A percentile compares a stretch with the other conserved stretches of the same genome.
These are phyloP conservation scores for Lizonia empirigonia DNA, from an alignment of 2,329 filamentous ascomycete genomes.

Conservation along the genomic window DNA sequence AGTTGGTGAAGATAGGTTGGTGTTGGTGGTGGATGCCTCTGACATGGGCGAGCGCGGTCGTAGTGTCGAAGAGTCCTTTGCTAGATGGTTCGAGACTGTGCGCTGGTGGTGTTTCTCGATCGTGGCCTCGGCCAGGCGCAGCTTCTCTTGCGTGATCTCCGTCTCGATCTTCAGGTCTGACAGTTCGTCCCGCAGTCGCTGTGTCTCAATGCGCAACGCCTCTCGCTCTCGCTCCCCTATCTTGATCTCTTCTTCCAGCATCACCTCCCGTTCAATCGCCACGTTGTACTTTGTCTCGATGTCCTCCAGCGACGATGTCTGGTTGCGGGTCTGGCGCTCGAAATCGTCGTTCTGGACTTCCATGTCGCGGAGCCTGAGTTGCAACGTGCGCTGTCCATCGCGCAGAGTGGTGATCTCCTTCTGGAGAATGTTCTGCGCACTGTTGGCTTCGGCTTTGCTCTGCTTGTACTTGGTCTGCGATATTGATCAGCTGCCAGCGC, in stretches of 20 bases:
- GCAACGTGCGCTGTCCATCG: constrained; percentile 79
- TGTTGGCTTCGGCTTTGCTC: constrained; percentile 83
- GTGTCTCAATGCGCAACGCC: constrained; percentile 82
- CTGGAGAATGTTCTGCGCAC: constrained; percentile 83
- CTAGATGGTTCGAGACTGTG: constrained; percentile 57
- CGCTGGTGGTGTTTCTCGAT: constrained; percentile 57
- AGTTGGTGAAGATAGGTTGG: constrained; percentile 83
- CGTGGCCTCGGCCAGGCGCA: constrained; percentile 70
- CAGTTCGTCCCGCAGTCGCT: constrained; percentile 87
- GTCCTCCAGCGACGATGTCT: constrained; percentile 93
- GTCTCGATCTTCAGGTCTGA: constrained; percentile 93
- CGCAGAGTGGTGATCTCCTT: constrained; percentile 94
- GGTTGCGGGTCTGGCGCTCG: constrained; percentile 93
- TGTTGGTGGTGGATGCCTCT: constrained; percentile 78
- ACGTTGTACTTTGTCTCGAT: constrained; percentile 97
- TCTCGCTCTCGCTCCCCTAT: constrained; percentile 92
- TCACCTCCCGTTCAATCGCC: constrained; percentile 85
- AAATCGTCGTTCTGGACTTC: constrained; percentile 99
- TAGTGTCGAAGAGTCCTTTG: constrained; percentile 50
- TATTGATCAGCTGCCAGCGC: constrained; percentile 8
- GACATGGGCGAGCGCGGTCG: constrained; percentile 72
- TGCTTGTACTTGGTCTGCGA: constrained; percentile 90
- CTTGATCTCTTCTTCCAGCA: constrained; percentile 95
- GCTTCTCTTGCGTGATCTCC: constrained; percentile 92
- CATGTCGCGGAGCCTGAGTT: constrained; percentile 86